Percentiles rank a stretch among this genome's conserved stretches.
phyloP scores from a whole-genome alignment of 1,284 basidiomycete species.

The Moesziomyces sp. region DNA sequence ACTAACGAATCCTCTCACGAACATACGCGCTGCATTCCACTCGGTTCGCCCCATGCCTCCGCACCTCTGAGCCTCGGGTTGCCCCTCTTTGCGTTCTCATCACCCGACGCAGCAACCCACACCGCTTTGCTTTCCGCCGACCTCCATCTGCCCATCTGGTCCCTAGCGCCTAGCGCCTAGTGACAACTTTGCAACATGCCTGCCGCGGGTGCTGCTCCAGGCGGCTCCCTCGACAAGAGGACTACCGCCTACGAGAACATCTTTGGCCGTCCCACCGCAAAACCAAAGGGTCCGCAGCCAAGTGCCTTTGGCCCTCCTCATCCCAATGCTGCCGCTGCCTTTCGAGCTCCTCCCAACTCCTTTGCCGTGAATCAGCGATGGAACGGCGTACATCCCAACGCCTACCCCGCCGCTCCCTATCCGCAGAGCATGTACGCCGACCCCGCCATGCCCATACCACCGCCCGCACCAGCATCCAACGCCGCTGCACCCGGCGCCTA shows the following conservation, averaged over 20 bases:
- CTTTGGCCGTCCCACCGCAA: conserved; percentile 61
- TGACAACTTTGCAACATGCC: too few relatives aligned
- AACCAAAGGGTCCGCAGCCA: conserved; percentile 56
- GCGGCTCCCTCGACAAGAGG: conserved; percentile 58
- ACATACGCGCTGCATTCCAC: too few relatives aligned
- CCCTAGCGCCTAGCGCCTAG: too few relatives aligned
- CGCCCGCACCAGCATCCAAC: conserved; percentile 5
- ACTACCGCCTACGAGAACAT: conserved; percentile 65
- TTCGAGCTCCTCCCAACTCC: conserved; percentile 36
- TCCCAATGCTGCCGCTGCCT: conserved; percentile 13
- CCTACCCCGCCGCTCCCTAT: conserved; percentile 18
- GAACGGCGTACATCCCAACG: conserved; percentile 24
- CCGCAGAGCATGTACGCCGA: conserved; percentile 26
- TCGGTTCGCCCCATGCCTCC: too few relatives aligned
- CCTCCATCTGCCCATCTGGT: too few relatives aligned
- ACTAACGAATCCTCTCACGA: too few relatives aligned
- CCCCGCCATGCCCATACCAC: conserved; percentile 18
- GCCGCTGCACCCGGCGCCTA: conserved; percentile 17
- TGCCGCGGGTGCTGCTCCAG: conserved; percentile 39
- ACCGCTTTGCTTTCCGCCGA: too few relatives aligned
- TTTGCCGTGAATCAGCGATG: conserved; percentile 44
- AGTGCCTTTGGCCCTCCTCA: conserved; percentile 21
- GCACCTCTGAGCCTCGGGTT: too few relatives aligned
- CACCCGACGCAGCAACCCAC: too few relatives aligned
- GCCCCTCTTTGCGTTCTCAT: too few relatives aligned